phyloP scores from a whole-genome alignment of 2,329 filamentous ascomycete species.

The Calonectria hongkongensis region DNA sequence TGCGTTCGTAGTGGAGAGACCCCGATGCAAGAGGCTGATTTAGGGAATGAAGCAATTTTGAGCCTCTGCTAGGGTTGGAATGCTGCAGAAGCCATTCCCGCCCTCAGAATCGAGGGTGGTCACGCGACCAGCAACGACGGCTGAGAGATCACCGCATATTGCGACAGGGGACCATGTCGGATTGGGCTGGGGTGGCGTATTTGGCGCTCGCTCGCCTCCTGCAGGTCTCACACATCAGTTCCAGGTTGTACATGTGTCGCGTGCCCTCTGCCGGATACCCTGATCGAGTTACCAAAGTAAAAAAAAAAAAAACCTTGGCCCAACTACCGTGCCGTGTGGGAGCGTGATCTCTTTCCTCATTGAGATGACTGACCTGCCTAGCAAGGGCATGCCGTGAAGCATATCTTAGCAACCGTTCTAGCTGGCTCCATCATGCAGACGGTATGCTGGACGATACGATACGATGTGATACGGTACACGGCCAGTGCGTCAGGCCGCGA shows the following conservation, averaged over 20 bases:
- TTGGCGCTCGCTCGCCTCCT: slow-evolving; percentile 26
- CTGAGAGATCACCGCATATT: slow-evolving; percentile 18
- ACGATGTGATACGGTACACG: background rate
- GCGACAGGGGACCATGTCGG: slow-evolving; percentile 22
- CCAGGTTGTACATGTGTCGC: slow-evolving; percentile 4
- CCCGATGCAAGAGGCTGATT: slow-evolving; percentile 32
- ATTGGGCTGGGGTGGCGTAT: slow-evolving; percentile 18
- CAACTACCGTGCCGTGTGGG: background rate
- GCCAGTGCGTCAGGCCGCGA: background rate
- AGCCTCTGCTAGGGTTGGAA: slow-evolving; percentile 19
- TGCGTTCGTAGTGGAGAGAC: slow-evolving; percentile 6
- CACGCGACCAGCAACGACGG: slow-evolving; percentile 26
- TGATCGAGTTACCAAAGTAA: background rate
- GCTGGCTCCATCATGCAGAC: background rate
- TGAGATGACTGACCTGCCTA: slow-evolving; percentile 4
- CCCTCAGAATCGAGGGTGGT: slow-evolving; percentile 10
- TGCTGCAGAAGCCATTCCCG: slow-evolving; percentile 22
- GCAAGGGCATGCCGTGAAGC: background rate
- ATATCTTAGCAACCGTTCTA: slow-evolving; percentile 13
- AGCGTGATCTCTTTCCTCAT: slow-evolving; percentile 27
- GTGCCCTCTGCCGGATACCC: slow-evolving; percentile 4
- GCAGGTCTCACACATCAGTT: slow-evolving; percentile 24
- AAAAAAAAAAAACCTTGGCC: slow-evolving; percentile 8
- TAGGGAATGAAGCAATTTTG: slow-evolving; percentile 32
- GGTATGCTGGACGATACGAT: background rate